Base-by-base conservation (phyloP, 352 stramenopile genomes). In the Globisporangium sylvaticum region DNA sequence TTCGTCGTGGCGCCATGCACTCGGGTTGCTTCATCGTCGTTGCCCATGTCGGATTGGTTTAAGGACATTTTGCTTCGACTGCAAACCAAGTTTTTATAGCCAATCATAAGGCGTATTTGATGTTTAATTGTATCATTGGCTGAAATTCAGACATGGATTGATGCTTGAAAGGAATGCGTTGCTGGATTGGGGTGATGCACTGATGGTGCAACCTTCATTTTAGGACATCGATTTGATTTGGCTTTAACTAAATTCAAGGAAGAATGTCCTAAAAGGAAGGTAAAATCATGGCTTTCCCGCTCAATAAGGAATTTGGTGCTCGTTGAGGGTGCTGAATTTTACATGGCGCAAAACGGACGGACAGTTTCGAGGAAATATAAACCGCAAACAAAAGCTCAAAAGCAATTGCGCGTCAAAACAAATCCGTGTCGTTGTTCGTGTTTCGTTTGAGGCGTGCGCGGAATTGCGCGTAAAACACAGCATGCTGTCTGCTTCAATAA, bases 351-450 rank as follows among this genome's bases (percentile, higher is more conserved):
- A 34, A 20, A 44, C 14, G 37, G 14, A 44, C 18, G 7, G 42
- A 27, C 24, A 54, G 25, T 54, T 63, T 42, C 50, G 37, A 39
- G 39, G 58, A 52, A 64, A 34, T 39, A 32, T 64, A 55, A 29
- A n/a, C 8, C 14, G 15, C 31, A 62, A 62, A 14, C 0, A 31
- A 58, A 58, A 58, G 39, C 37, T 31, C 22, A 52, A 29, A 63
- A 61, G 25, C 37, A 37, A 58, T 37, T 31, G 29, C 20, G 14
- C 20, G 15, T 34, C 52, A 34, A 37, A 58, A 37, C 14, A 58
- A 58, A 37, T 24, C 50, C 24, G 5, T 46, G 20, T 61, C 27
- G 29, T 61, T 46, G 18, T 61, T 44, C 34, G 29, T n/a, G 7
- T n/a, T 22, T 50, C 42, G 18, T 50, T 22, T 10, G 18, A n/a